Conservation (phyloP, 2,329 filamentous ascomycete genomes). For the Alternaria incomplexa region DNA sequence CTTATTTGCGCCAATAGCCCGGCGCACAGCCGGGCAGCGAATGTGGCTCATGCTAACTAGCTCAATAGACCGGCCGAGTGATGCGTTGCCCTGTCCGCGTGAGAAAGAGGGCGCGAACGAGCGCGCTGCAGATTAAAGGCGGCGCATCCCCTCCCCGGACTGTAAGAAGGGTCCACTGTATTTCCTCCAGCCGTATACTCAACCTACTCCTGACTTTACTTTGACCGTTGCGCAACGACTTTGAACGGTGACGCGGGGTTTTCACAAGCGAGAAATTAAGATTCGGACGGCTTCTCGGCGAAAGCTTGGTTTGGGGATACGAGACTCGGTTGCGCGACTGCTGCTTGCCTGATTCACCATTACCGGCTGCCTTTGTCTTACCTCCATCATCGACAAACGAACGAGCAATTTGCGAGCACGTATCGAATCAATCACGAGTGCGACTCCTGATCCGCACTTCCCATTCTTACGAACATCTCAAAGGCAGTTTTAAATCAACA, state of each 20-base stretch:
- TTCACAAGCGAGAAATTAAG: not conserved
- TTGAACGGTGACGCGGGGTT: not conserved
- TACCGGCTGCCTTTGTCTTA: not conserved
- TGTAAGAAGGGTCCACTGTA: not conserved
- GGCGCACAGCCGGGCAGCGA: not conserved
- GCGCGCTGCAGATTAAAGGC: not conserved
- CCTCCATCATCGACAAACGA: not conserved
- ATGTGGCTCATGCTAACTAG: conserved; percentile 6
- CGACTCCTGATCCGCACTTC: not conserved
- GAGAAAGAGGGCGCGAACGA: not conserved
- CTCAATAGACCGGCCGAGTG: conserved; percentile 5
- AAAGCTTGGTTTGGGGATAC: not conserved
- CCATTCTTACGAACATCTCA: not conserved
- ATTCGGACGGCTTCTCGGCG: not conserved
- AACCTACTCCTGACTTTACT: not conserved
- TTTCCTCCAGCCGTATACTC: not conserved
- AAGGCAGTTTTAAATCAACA: not conserved
- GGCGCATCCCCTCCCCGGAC: not conserved
- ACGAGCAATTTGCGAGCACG: not conserved
- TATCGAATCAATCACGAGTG: not conserved
- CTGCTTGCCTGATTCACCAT: not conserved
- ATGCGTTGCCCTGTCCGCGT: conserved; percentile 4
- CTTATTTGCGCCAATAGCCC: conserved; percentile 16
- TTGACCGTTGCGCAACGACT: not conserved
- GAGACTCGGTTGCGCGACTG: not conserved